These are phyloP conservation scores for Trichosanthes truncata DNA, from an alignment of 306 rosid species.

Conservation along the genomic window DNA sequence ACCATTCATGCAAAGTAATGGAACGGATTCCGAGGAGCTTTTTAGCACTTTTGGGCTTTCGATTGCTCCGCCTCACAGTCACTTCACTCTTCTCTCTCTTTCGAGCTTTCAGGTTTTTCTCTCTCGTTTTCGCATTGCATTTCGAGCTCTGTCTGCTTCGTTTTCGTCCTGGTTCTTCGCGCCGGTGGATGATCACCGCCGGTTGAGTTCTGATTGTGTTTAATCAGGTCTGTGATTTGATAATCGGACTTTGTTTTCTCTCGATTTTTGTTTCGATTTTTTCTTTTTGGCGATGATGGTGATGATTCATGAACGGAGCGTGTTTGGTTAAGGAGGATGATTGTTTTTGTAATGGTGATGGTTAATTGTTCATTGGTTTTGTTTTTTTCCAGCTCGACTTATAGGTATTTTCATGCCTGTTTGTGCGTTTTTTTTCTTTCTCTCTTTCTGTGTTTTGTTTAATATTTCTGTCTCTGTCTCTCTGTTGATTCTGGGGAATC, in stretches of 20 bases:
- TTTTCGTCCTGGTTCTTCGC: background rate
- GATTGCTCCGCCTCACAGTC: slow-evolving; percentile 4
- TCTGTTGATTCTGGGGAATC: background rate
- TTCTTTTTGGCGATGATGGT: background rate
- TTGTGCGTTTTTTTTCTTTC: background rate
- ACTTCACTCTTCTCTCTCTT: slow-evolving; percentile 13
- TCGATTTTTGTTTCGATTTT: background rate
- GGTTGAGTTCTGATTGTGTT: background rate
- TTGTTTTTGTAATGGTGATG: background rate
- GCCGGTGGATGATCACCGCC: slow-evolving; percentile 8
- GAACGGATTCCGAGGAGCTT: slow-evolving; percentile 27
- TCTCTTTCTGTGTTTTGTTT: background rate
- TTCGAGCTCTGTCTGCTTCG: background rate
- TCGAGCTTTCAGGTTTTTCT: slow-evolving; percentile 1
- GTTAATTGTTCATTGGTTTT: background rate
- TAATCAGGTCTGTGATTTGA: background rate
- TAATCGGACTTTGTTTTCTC: background rate
- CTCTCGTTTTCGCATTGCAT: background rate
- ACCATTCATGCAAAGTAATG: slow-evolving; percentile 24
- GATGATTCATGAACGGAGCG: background rate
- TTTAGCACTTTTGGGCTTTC: background rate
- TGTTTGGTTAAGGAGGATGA: background rate
- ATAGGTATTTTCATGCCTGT: background rate
- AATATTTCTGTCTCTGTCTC: background rate
- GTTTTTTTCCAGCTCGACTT: background rate